Conservation (phyloP, 1,284 basidiomycete genomes). For the Sanghuangporus sanghuang region DNA sequence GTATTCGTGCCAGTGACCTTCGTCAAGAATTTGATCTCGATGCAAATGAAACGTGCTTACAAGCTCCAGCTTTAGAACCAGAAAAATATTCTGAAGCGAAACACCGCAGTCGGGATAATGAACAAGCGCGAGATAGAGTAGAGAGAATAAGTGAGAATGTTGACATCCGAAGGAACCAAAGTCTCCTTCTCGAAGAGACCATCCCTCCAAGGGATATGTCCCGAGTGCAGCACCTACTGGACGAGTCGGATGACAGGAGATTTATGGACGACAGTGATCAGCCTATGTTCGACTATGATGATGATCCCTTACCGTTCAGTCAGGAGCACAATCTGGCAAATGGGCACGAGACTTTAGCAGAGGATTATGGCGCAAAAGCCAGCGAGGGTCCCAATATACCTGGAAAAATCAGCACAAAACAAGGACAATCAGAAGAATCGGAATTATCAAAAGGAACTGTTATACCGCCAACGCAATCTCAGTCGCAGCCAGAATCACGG, state of each 20-base stretch:
- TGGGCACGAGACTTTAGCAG: neutral
- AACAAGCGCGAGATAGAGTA: no score
- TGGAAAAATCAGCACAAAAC: neutral
- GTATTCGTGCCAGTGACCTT: neutral
- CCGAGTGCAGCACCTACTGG: neutral
- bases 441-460: neutral
- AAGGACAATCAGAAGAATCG: neutral
- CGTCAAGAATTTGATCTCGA: neutral
- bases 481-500: slow-evolving; percentile 1
- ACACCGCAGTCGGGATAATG: no score
- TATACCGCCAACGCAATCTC: slow-evolving; percentile 13
- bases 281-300: neutral
- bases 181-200: neutral
- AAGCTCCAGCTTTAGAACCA: no score
- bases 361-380: neutral
- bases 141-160: neutral
- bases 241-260: neutral
- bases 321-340: neutral
- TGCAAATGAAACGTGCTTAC: neutral
- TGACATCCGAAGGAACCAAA: neutral
- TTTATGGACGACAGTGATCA: neutral
- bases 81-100: no score
- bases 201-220: neutral
- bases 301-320: neutral
- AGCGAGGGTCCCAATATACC: neutral